Percentiles rank a stretch among this genome's conserved stretches.
Evolutionary conservation across 805 yeast species (phyloP).

Genomic region (Kazachstania viticola): DNA sequence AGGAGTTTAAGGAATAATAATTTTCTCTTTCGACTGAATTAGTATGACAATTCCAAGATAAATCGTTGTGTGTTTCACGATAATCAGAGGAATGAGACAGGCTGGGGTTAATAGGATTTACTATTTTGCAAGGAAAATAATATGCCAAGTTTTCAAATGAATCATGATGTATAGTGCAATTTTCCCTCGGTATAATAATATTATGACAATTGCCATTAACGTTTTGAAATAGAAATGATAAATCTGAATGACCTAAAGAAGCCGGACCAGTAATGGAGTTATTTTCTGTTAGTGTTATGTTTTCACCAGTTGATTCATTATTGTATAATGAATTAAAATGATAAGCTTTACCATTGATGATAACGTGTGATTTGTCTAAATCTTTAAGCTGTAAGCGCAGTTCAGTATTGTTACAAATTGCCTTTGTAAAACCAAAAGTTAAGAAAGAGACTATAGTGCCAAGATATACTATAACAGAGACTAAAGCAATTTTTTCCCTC

Average conservation of each 20-base stretch:
- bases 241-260: slow-evolving; percentile 83
- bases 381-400: slow-evolving; percentile 9
- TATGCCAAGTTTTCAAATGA: slow-evolving; percentile 58
- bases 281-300: background rate
- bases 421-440: slow-evolving; percentile 80
- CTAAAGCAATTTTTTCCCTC: slow-evolving; percentile 88
- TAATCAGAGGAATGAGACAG: slow-evolving; percentile 51
- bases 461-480: slow-evolving; percentile 58
- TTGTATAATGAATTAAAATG: background rate
- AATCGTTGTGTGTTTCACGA: too few species aligned
- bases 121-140: slow-evolving; percentile 90
- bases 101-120: slow-evolving; percentile 63
- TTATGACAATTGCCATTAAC: slow-evolving; percentile 86
- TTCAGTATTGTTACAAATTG: slow-evolving; percentile 50
- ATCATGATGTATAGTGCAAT: slow-evolving; percentile 61
- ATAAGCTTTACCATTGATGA: slow-evolving; percentile 76
- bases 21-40: slow-evolving; percentile 53
- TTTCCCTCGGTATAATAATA: slow-evolving; percentile 56
- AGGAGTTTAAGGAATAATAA: slow-evolving; percentile 46
- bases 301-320: background rate
- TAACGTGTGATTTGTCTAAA: slow-evolving; percentile 13
- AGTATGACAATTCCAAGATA: slow-evolving; percentile 95
- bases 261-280: slow-evolving; percentile 70
- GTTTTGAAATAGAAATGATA: slow-evolving; percentile 74
- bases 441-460: slow-evolving; percentile 76